Percentiles rank a stretch among this genome's conserved stretches.
Conservation (phyloP, 768 basidiomycete species). For the Naganishia vaughanmartiniae region DNA sequence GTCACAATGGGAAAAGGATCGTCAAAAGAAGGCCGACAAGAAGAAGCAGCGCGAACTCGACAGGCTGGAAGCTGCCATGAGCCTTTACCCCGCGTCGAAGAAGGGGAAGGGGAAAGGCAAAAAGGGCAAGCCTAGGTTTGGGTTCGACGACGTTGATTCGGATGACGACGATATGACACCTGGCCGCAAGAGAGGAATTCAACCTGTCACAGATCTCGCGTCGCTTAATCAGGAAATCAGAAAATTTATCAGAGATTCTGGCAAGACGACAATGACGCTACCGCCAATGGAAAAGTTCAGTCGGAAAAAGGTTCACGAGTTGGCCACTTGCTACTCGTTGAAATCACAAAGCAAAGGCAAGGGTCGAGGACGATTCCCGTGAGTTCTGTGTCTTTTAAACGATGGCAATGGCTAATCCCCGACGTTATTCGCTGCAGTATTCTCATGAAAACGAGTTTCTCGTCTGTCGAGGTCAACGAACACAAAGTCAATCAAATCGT, state of each 20-base stretch:
- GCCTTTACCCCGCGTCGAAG: conserved; percentile 58
- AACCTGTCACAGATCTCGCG: conserved; percentile 31
- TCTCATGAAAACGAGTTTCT: conserved; percentile 65
- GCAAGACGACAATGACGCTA: conserved; percentile 61
- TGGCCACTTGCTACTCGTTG: conserved; percentile 74
- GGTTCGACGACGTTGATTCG: conserved; percentile 57
- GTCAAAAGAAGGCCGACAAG: conserved; percentile 72
- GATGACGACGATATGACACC: conserved; percentile 37
- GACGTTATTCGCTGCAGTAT: conserved; percentile 51
- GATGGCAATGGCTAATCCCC: neutral
- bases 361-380: conserved; percentile 69
- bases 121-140: conserved; percentile 63
- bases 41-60: conserved; percentile 65
- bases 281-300: conserved; percentile 75
- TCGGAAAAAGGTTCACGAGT: conserved; percentile 71
- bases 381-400: conserved; percentile 32
- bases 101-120: conserved; percentile 57
- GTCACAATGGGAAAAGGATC: conserved; percentile 75
- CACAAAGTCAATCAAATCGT: conserved; percentile 58
- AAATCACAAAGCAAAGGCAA: conserved; percentile 71
- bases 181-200: conserved; percentile 29
- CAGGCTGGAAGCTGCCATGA: conserved; percentile 61
- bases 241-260: conserved; percentile 63
- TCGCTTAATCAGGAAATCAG: conserved; percentile 59
- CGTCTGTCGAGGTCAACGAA: conserved; percentile 60